Evolutionary conservation across 1,284 basidiomycete genomes (phyloP), one percentile per base, ranked within the genome.

Genomic region (Ceratobasidium sp.): DNA sequence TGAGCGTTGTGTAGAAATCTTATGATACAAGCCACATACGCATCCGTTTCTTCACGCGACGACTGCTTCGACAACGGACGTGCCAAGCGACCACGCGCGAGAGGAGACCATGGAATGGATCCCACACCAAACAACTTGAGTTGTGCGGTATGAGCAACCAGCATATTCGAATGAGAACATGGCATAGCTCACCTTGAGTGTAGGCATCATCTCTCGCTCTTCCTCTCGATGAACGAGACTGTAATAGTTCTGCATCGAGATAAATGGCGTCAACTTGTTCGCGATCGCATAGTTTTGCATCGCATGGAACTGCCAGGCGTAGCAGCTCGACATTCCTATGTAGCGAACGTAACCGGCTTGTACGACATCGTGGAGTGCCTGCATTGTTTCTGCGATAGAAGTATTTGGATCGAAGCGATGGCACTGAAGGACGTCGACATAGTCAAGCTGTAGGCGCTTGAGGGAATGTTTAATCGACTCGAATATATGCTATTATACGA

Each of bases 281-380:
- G 80, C 80, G 79, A 83, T 82, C 2, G 84, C 84, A 79, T 84
- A 84, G 79, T 83, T 73, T 31, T 79, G 78, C 77, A 78, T 78
- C 15, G 65, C 78, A 47, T 83, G 81, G 81, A 86, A 79, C 65
- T 76, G 77, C 28, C 49, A 77, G 15, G 74, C 77, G 51, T 76
- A 73, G 28, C 69, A 76, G 6, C 68, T 77, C 49, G 79, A 81
- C 85, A 85, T 85, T 77, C 86, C 86, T 65, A 87, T 83, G 82
- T 87, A 87, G 28, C 85, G 80, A 15, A 83, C 86, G 64, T 82
- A 82, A 35, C 86, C 86, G 0, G 79, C 78, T 79, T 85, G 80
- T 54, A 85, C 84, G 26, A 86, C 82, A 71, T 86, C 85, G 78
- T 87, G 84, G 1, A 87, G 81, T 15, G 86, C 86, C 75, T 85